phyloP scores from a whole-genome alignment of 2,329 filamentous ascomycete genomes.

The Raffaelea ambrosiae region DNA sequence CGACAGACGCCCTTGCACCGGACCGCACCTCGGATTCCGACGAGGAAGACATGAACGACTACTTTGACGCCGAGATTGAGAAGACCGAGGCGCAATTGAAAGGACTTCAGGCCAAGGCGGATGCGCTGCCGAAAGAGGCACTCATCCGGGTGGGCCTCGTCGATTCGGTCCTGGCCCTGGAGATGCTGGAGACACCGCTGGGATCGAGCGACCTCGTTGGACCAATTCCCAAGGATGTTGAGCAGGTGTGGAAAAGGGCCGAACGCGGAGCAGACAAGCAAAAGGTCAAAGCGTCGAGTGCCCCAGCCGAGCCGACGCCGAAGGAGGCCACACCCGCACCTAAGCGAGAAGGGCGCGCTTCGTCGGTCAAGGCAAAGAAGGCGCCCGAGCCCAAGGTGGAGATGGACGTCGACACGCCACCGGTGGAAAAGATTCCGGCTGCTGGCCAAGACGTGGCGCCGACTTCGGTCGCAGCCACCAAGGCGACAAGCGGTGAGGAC shows the following conservation, averaged over 20 bases:
- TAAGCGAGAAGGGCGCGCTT: not conserved
- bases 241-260: conserved; percentile 14
- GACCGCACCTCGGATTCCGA: conserved; percentile 39
- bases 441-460: not conserved
- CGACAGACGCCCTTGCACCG: not conserved
- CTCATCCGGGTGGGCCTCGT: conserved; percentile 35
- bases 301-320: conserved; percentile 5
- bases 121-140: conserved; percentile 30
- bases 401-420: conserved; percentile 21
- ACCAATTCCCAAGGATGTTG: conserved; percentile 25
- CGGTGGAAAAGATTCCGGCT: not conserved
- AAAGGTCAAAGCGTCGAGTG: conserved; percentile 11
- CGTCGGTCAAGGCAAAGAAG: conserved; percentile 3
- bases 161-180: conserved; percentile 38
- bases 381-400: conserved; percentile 28
- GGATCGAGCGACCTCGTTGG: conserved; percentile 34
- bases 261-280: not conserved
- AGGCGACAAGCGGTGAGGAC: not conserved
- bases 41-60: conserved; percentile 50
- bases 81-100: conserved; percentile 42
- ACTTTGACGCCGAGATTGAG: conserved; percentile 43
- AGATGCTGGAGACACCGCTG: conserved; percentile 36
- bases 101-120: conserved; percentile 31
- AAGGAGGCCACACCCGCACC: not conserved
- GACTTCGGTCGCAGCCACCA: not conserved